Percentiles rank a stretch among this genome's conserved stretches.
Evolutionary conservation across 164 flowering plant species (phyloP).

Genomic region (Piper betle): DNA sequence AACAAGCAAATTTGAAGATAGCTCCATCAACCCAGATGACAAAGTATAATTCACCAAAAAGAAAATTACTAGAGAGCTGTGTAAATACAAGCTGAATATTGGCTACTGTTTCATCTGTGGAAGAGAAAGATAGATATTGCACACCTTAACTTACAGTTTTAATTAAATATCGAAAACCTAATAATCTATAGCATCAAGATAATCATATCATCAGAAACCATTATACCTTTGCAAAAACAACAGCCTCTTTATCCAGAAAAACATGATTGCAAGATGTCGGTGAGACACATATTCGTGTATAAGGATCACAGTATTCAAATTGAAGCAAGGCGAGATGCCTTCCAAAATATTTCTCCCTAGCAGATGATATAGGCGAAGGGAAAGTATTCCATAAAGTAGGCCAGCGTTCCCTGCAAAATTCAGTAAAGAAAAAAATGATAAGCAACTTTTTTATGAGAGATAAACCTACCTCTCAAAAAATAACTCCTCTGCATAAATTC

Average conservation of each 20-base stretch:
- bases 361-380: slow-evolving; percentile 14
- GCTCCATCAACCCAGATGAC: too few species aligned
- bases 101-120: too few species aligned
- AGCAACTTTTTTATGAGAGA: too few species aligned
- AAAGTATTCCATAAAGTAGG: slow-evolving; percentile 12
- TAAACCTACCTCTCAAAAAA: too few species aligned
- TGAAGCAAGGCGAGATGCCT: slow-evolving; percentile 33
- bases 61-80: too few species aligned
- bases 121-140: too few species aligned
- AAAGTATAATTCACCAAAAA: too few species aligned
- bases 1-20: neutral
- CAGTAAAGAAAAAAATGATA: neutral
- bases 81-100: too few species aligned
- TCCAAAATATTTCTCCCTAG: slow-evolving; percentile 38
- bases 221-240: slow-evolving; percentile 40
- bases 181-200: too few species aligned
- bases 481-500: too few species aligned
- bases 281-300: slow-evolving; percentile 4
- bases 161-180: too few species aligned
- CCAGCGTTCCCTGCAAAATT: slow-evolving; percentile 41
- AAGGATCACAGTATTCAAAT: slow-evolving; percentile 46
- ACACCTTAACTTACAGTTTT: too few species aligned
- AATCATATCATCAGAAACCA: neutral
- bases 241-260: slow-evolving; percentile 23
- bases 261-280: slow-evolving; percentile 23